phyloP scores from a whole-genome alignment of 2,329 filamentous ascomycete species.

The Fusarium nygamai region DNA sequence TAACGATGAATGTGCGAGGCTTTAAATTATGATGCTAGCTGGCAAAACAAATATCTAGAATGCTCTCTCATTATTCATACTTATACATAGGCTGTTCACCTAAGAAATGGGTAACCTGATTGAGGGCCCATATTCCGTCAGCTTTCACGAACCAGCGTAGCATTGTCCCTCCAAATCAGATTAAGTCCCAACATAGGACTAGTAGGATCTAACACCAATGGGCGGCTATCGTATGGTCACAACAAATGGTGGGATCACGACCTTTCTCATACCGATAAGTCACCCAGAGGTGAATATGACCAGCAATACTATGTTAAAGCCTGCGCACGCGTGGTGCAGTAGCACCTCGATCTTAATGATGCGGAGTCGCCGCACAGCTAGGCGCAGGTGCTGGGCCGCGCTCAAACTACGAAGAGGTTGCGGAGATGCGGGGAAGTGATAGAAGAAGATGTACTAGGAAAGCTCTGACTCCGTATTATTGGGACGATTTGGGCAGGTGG shows the following conservation, averaged over 20 bases:
- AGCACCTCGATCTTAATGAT: background rate
- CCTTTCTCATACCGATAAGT: background rate
- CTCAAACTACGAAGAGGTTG: background rate
- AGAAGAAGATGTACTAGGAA: background rate
- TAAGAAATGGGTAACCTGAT: no score
- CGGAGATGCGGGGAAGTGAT: background rate
- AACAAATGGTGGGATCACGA: background rate
- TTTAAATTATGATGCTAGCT: background rate
- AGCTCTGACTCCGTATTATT: background rate
- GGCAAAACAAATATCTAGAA: accelerated
- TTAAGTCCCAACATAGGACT: background rate
- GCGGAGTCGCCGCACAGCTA: background rate
- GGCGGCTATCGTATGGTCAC: background rate
- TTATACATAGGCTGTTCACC: background rate
- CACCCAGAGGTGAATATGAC: background rate
- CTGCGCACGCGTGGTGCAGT: accelerated
- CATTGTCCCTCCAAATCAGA: accelerated
- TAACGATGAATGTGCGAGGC: background rate
- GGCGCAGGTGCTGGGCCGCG: background rate
- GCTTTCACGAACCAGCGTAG: background rate
- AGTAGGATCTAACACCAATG: no score
- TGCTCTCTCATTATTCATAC: background rate
- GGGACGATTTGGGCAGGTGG: background rate
- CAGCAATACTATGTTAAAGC: background rate
- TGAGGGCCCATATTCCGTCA: no score